Evolutionary conservation across 148 eudicot species (phyloP), one percentile per base, ranked within the genome.

Genomic region (Cornus kousa): DNA sequence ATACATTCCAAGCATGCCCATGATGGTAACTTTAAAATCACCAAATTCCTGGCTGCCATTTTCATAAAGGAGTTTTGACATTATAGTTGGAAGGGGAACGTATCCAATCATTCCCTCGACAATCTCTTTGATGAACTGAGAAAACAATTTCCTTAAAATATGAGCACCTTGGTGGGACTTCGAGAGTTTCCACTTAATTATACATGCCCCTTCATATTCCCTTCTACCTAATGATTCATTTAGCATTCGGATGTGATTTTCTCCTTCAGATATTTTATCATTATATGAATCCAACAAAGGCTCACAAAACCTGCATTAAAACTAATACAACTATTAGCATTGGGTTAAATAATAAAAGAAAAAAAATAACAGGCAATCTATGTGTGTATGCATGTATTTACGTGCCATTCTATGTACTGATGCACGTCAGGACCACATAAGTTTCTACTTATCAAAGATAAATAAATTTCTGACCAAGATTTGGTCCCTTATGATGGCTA

Each of bases 81-180:
- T 95, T 83, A 95, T 90, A 77, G 87, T 82, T 70, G 93, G 97
- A 78, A 90, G 92, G 78, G 90, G 92, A 83, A 95, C 91, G 85
- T 87, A 90, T 81, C 97, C 94, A 79, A 93, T 89, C 99, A 95
- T 95, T 80, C 97, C 99, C 80, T 93, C 99, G 79, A 95, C 97
- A 76, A 95, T 89, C 75, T 91, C 97, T 86, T 89, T 95, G 67
- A 95, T 85, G 81, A 91, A 93, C 39, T 86, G 85, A 72, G 95
- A 90, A 80, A 93, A 83, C 83, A 93, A 76, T 74, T 87, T 87
- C 85, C 93, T 93, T 83, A 91, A 75, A 37, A 87, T 80, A n/a
- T 84, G 89, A 84, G 95, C 89, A 84, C 83, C 79, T 85, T 81
- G 84, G 68, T 83, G 86, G 77, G 68, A 78, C 55, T 78, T 85